Conservation (phyloP, 768 basidiomycete species). For the Symmetrospora coprosmae region DNA sequence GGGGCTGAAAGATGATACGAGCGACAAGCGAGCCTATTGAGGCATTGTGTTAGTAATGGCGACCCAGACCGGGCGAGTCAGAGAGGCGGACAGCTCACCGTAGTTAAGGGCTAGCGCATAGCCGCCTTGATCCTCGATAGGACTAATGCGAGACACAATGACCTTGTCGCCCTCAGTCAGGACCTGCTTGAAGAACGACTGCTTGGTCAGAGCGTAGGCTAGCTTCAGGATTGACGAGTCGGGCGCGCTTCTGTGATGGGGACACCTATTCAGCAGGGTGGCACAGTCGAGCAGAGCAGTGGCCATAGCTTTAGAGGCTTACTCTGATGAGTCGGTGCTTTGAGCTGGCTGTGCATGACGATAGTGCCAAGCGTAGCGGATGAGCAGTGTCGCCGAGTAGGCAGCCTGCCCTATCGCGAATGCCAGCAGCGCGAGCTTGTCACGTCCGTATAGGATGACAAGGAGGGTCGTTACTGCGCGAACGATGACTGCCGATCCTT, state of each 20-base stretch:
- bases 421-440: slow-evolving; percentile 52
- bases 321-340: no score
- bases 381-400: slow-evolving; percentile 52
- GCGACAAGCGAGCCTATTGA: slow-evolving; percentile 71
- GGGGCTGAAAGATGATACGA: slow-evolving; percentile 81
- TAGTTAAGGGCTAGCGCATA: slow-evolving; percentile 94
- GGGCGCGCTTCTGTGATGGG: slow-evolving; percentile 34
- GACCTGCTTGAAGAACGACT: slow-evolving; percentile 83
- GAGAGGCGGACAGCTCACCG: slow-evolving; percentile 43
- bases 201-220: slow-evolving; percentile 68
- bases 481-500: slow-evolving; percentile 62
- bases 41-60: neutral
- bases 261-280: neutral
- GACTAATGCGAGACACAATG: slow-evolving; percentile 67
- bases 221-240: slow-evolving; percentile 46
- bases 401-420: slow-evolving; percentile 74
- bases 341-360: no score
- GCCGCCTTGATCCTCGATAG: slow-evolving; percentile 75
- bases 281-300: neutral
- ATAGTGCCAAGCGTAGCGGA: slow-evolving; percentile 42
- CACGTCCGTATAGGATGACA: slow-evolving; percentile 43
- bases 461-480: slow-evolving; percentile 62
- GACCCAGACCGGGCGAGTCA: neutral
- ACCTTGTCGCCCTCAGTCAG: slow-evolving; percentile 92
- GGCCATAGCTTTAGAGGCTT: neutral